Evolutionary conservation across 371 early-diverging fungal species (phyloP), one percentile per base, ranked within the genome.

Genomic region (Mortierella polycephala): DNA sequence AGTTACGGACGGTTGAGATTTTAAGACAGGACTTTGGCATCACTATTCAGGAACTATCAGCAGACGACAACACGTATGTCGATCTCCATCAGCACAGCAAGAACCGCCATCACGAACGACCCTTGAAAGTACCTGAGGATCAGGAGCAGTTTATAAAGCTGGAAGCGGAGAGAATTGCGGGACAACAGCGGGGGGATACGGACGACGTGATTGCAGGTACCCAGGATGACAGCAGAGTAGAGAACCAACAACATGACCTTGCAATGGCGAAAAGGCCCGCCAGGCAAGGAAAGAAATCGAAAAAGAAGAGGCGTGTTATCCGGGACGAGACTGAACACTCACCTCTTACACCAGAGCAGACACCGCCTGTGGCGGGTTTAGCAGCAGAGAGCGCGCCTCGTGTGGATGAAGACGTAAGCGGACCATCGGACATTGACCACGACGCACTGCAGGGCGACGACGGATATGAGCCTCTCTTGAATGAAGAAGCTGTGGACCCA

Each of bases 71-170:
- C 16, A 41, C 42, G 9, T 81, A 62, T 18, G 51, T 40, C 7
- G 67, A 60, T 4, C 16, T 80, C 23, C 57, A 45, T 41, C 62
- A 62, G 10, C 54, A 64, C 37, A 71, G 65, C 50, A 74, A 74
- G 20, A 60, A 60, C 37, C 71, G 74, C n/a, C 83, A 81, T 39
- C 79, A 81, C 55, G 75, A 74, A 45, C 47, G 80, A 44, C 82
- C 83, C 1, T 59, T 83, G 52, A 66, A 69, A 55, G 59, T 39
- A 18, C 40, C 57, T 1, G 65, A 40, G 20, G 83, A 83, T 47
- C 47, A 71, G 46, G 72, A 74, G 16, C 74, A 71, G 49, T 83
- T 73, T 57, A 67, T 77, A 53, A 69, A 62, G 18, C 44, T 83
- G 40, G 77, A 75, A 41, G 54, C 73, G 2, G 56, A 66, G 45